Base-by-base conservation (phyloP, 805 yeast genomes). In the fission yeast (Schizosaccharomyces pombe) region DNA sequence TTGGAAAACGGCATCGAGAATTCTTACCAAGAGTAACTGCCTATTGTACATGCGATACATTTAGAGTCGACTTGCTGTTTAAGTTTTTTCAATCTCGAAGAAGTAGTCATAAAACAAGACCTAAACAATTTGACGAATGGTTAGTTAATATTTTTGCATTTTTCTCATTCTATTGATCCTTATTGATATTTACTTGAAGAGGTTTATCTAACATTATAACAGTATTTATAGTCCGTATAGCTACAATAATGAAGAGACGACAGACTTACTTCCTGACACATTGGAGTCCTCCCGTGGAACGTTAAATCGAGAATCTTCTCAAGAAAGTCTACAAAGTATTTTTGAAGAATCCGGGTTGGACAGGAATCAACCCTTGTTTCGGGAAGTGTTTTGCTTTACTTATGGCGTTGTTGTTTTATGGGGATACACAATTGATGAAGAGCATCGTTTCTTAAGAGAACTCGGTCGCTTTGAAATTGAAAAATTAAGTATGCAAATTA, bases 401-500 rank as follows among this genome's bases (percentile, higher is more conserved):
- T 91, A 91, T 66, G 98, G 98, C 22, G 98, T 91, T n/a, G 79
- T 85, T 32, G 94, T 91, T 1, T 68, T 91, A 70, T 91, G 98
- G 98, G 98, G 98, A 0, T 91, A 85, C 62, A 77, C 85, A 1
- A 74, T 78, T 55, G 74, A 78, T 54, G 97, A 91, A 66, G 98
- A 91, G 64, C 71, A 72, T 54, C 78, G 85, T 53, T 84, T 91
- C 60, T 68, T 91, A 55, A 75, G 74, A 53, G 96, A 89, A 62
- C 69, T 91, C 60, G 94, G 89, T n/a, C 78, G 77, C 57, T 91
- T 87, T 66, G 98, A 71, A 58, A 81, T 77, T 62, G 98, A 91
- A 64, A 91, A 91, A 65, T 72, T 91, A 34, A 32, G 53, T 49
- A 32, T 32, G 53, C 16, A 12, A 26, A 47, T 19, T 8, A 72